Conservation (phyloP, 805 yeast genomes). For the fission yeast (Schizosaccharomyces pombe) region ASM294v3 CU329670.1:2201501-2202000, state of each 20-base stretch:
- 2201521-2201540: neutral
- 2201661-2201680: no score
- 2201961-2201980: conserved; percentile 92
- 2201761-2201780: neutral
- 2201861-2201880: conserved; percentile 53
- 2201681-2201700: no score
- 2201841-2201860: conserved; percentile 50
- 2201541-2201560: neutral
- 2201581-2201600: neutral
- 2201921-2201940: conserved; percentile 56
- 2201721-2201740: no score
- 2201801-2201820: conserved; percentile 1
- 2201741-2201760: neutral
- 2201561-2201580: neutral
- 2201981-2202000: conserved; percentile 96
- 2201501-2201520: neutral
- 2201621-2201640: no score
- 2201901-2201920: conserved; percentile 48
- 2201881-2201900: conserved; percentile 46
- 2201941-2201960: conserved; percentile 67
- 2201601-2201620: neutral
- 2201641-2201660: no score
- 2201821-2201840: conserved; percentile 11
- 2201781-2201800: neutral
- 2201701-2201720: no score